Evolutionary conservation across 257 asterid species (phyloP), one percentile per base, ranked within the genome.

Genomic region (Scutellaria galericulata): DNA sequence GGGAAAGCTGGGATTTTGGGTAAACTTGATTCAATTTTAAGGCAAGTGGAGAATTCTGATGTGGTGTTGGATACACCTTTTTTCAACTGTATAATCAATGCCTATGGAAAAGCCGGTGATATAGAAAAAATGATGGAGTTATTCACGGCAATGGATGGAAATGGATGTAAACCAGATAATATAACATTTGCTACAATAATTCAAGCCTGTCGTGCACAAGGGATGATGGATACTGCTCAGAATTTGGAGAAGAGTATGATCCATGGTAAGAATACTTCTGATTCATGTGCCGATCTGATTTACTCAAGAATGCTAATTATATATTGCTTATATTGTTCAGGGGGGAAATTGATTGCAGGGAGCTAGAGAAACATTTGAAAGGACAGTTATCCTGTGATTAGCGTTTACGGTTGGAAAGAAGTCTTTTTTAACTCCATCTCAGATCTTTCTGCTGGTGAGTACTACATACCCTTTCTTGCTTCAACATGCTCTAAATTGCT

Each of bases 41-140:
- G 88, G 84, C 98, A 94, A 73, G 90, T 89, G 68, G 95, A 70
- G 77, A 94, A 84, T 78, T 84, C 96, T 11, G 90, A 91, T 78
- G 96, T 89, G 71, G 82, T 79, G 71, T 78, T 94, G 50, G 98
- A 94, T 78, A 88, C 97, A 11, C 58, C 89, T 0, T 91, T 89
- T 71, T 94, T 89, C 79, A 94, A 94, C 70, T 88, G 97, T 62
- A 68, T 85, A 59, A 88, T 94, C 62, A 81, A 80, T 75, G 96
- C 91, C 41, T 94, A 78, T 75, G 98, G 97, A 54, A 88, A 72
- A 56, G 89, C 87, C 40, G 97, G 97, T 51, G 83, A 94, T 74
- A 63, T 89, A 24, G 87, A 83, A 64, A 88, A 62, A 65, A 91
- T 94, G 93, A 80, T 67, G 84, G 95, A 90, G 78, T 12, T 88